Evolutionary conservation across 2,329 filamentous ascomycete species (phyloP), one percentile per base, ranked within the genome.

Genomic region (Tolypocladium capitatum): DNA sequence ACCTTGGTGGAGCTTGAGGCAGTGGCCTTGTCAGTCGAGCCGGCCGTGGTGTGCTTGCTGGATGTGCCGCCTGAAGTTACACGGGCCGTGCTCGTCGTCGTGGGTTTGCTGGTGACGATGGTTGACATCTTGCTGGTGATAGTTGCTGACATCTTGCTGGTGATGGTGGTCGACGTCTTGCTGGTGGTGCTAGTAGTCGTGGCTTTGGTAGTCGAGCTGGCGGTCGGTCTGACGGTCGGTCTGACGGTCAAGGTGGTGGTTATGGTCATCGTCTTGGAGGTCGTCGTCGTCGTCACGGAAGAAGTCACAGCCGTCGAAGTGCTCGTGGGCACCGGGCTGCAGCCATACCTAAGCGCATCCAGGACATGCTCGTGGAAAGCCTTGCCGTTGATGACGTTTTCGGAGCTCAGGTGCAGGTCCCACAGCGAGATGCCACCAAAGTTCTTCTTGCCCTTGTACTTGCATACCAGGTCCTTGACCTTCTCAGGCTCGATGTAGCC

Each of bases 341-440:
- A 68, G 43, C 64, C 67, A 43, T 64, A 64, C 49, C 58, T 48
- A 43, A 72, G 58, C 10, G 65, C 63, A 38, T 68, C 63, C 27
- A 63, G 52, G 28, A 64, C 60, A 38, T 62, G 56, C 43, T 68
- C 51, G 50, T 67, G 61, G 51, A 65, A 73, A 24, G 51, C 55
- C 55, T 68, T 64, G 41, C 60, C 64, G 18, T 56, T 38, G 38
- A 59, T 51, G 5, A 54, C 14, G 52, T 69, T 68, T 1, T 45
- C 43, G 10, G 54, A 55, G 21, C 62, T 67, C 7, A 58, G 60
- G 30, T 60, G 63, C 24, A 67, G 61, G 45, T 74, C 71, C 69
- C 68, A 73, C 20, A 74, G 55, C 42, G 70, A 71, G 43, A 73
- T 57, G 54, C 71, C 71, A 16, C 68, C 70, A 47, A 72, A 73